Base-by-base conservation (phyloP, 2,329 filamentous ascomycete species). In the Phialophora expanda region DNA sequence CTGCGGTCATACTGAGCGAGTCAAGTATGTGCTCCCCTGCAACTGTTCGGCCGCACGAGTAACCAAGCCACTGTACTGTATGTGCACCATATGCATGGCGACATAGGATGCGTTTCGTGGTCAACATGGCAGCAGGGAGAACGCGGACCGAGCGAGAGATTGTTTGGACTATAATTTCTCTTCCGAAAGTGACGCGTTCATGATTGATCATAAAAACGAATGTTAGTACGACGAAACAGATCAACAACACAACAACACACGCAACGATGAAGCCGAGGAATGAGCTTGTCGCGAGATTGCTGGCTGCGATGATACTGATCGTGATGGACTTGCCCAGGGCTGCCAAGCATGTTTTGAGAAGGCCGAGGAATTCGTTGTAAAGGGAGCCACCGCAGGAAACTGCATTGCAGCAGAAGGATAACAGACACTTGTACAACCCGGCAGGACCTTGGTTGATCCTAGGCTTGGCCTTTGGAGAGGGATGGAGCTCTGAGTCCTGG, bases 261-360 rank as follows among this genome's bases (percentile, higher is more conserved):
- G 17, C 17, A 41, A 41, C 2, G 17, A 41, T 7, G 17, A 41
- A n/a, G 14, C 38, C 14, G 38, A 41, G 38, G 38, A 41, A 41
- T 41, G 38, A 41, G 38, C 38, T 41, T n/a, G 38, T 41, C 38
- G 38, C 38, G n/a, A 41, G 38, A n/a, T 41, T 41, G 38, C n/a
- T 41, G 17, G 38, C 38, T 2, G 6, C 14, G 4, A n/a, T 4
- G 38, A 41, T 41, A 41, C 38, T 41, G 17, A 41, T 41, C 38
- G 5, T n/a, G 14, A 9, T 41, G 4, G 38, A 41, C 17, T 7
- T 41, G 38, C 3, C 38, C n/a, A 17, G 2, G 17, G 17, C 17
- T n/a, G 14, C 17, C 1, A 41, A n/a, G 38, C 17, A 41, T 41
- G 38, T 41, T 41, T 41, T n/a, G 38, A 17, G 38, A 41, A 17